Evolutionary conservation across 179 eudicot genomes (phyloP), one percentile per base, ranked within the genome.

Genomic region (Beta lomatogona): DNA sequence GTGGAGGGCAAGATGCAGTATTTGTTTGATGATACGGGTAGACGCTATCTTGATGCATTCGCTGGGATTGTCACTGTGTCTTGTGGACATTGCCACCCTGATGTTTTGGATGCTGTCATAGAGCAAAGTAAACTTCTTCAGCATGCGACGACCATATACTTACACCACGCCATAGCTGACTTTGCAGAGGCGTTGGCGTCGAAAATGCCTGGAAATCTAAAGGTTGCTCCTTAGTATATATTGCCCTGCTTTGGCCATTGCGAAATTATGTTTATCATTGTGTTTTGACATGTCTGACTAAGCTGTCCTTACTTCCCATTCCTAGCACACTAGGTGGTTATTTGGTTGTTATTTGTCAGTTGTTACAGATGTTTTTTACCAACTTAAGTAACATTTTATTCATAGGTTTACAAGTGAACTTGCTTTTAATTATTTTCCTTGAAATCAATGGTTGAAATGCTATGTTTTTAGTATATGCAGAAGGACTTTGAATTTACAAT

Each of bases 1-100:
- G 99, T 96, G 77, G 98, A 96, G 86, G 99, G 99, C 45, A 96
- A 96, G 90, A 96, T 96, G 99, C 99, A 96, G 84, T 96, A 96
- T 87, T 85, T 96, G 86, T 96, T 84, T 80, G 99, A 96, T 82
- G 99, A 96, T 75, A 91, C 80, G 98, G 98, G 41, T 41, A 94
- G 83, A 83, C 97, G 99, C 53, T 96, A 96, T 88, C 98, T 96
- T 82, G 99, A 96, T 89, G 99, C 98, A 76, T 92, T 96, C 89
- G 99, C 99, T 22, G 98, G 99, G 71, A 93, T 96, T 79, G 99
- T 96, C 65, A 96, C 99, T n/a, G 98, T 96, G 9, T 36, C 99
- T 36, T 96, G 99, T 88, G 41, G 41, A 36, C 41, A 36, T 36
- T 36, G 41, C 41, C 41, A 36, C 41, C 41, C 41, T 36, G 41